phyloP scores from a whole-genome alignment of 2,329 filamentous ascomycete species.

The Mollisiaceae sp. region DNA sequence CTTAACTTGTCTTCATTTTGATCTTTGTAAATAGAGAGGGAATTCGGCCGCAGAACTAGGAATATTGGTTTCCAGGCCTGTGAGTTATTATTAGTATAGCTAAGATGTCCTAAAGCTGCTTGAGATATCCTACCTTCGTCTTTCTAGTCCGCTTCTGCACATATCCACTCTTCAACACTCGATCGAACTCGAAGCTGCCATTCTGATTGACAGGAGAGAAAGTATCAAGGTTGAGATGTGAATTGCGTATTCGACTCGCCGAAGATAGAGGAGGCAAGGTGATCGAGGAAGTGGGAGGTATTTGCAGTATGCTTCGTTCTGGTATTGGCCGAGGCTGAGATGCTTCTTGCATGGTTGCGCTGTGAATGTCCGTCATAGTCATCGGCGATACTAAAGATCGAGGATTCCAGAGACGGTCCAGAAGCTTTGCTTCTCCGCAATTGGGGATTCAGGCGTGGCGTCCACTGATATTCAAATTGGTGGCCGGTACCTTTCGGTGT shows the following conservation, averaged over 20 bases:
- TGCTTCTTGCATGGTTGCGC: slow-evolving; percentile 22
- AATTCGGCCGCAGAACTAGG: slow-evolving; percentile 87
- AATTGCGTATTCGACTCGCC: slow-evolving; percentile 38
- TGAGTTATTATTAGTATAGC: not conserved
- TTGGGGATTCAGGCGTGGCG: slow-evolving; percentile 12
- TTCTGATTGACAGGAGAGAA: slow-evolving; percentile 91
- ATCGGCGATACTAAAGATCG: slow-evolving; percentile 6
- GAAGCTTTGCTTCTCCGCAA: slow-evolving; percentile 13
- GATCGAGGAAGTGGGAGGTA: slow-evolving; percentile 30
- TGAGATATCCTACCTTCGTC: slow-evolving; percentile 71
- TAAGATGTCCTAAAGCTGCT: not conserved
- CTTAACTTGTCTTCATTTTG: slow-evolving; percentile 87
- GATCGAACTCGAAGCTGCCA: slow-evolving; percentile 94
- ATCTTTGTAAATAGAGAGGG: slow-evolving; percentile 91
- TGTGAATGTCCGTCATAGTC: slow-evolving; percentile 24
- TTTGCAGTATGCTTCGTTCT: slow-evolving; percentile 32
- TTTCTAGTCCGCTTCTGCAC: slow-evolving; percentile 89
- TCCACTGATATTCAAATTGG: slow-evolving; percentile 6
- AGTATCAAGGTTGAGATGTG: slow-evolving; percentile 62
- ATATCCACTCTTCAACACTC: slow-evolving; percentile 87
- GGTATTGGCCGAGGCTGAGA: slow-evolving; percentile 38
- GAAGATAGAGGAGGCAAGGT: slow-evolving; percentile 33
- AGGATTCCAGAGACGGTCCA: not conserved
- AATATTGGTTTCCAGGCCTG: slow-evolving; percentile 93
- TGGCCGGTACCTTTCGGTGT: slow-evolving; percentile 7